These are phyloP conservation scores for Chrysosphaeria jannelii DNA, from an alignment of 2,329 filamentous ascomycete genomes.

Conservation along the genomic window DNA sequence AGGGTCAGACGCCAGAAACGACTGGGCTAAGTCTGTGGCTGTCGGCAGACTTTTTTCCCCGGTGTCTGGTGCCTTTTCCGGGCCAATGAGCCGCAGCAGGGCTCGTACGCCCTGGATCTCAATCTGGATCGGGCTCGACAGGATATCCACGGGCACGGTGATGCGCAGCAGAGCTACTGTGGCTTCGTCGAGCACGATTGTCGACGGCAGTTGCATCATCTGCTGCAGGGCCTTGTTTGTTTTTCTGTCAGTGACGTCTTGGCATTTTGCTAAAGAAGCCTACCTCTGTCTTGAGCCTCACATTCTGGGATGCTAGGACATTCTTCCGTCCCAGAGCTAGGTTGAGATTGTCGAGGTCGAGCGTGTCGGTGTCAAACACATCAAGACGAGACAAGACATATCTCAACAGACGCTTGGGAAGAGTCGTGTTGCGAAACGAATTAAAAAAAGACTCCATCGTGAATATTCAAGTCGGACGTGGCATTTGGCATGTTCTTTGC, in stretches of 20 bases:
- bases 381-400: conserved; percentile 64
- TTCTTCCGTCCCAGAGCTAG: conserved; percentile 57
- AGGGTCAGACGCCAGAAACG: conserved; percentile 46
- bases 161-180: conserved; percentile 47
- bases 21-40: conserved; percentile 42
- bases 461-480: no score
- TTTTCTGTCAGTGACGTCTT: not conserved
- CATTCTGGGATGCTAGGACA: conserved; percentile 61
- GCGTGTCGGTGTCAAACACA: conserved; percentile 58
- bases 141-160: conserved; percentile 67
- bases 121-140: conserved; percentile 52
- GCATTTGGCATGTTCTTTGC: no score
- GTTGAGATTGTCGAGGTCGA: conserved; percentile 66
- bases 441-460: conserved; percentile 45
- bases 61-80: conserved; percentile 7
- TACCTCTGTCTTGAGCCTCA: conserved; percentile 54
- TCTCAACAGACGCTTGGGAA: conserved; percentile 69
- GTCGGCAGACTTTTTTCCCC: conserved; percentile 24
- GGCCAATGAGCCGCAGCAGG: conserved; percentile 19
- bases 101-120: conserved; percentile 61
- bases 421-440: conserved; percentile 32
- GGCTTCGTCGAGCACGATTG: conserved; percentile 41
- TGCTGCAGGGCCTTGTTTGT: conserved; percentile 42
- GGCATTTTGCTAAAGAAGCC: conserved; percentile 6
- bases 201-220: conserved; percentile 42